A percentile compares a stretch with the other conserved stretches of the same genome.
These are phyloP conservation scores for Kwoniella sp. DNA, from an alignment of 768 basidiomycete genomes.

Conservation along the genomic window DNA sequence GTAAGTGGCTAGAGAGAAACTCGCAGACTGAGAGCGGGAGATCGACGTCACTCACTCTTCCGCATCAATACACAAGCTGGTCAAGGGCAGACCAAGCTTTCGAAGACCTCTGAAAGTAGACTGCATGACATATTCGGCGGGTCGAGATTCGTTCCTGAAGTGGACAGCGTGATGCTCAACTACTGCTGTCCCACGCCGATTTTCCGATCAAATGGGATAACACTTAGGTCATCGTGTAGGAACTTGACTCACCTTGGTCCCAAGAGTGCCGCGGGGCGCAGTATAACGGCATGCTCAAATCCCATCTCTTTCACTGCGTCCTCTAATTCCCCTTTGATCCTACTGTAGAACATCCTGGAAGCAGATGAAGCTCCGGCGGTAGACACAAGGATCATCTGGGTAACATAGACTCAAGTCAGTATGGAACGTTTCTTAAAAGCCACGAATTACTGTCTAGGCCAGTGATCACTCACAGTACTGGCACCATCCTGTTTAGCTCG, in stretches of 20 bases:
- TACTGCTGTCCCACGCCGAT: neutral
- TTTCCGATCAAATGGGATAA: no score
- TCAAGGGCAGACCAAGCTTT: conserved; percentile 35
- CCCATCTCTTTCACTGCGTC: conserved; percentile 43
- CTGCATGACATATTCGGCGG: conserved; percentile 29
- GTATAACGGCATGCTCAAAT: conserved; percentile 44
- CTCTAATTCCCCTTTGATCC: conserved; percentile 52
- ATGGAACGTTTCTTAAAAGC: no score
- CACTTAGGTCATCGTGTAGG: neutral
- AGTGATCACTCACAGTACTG: conserved; percentile 42
- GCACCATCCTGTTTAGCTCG: conserved; percentile 49
- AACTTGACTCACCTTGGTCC: conserved; percentile 35
- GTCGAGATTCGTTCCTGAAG: conserved; percentile 24
- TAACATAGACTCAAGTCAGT: neutral
- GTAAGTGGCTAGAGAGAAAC: neutral
- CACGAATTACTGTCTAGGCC: no score
- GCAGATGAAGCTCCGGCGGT: conserved; percentile 30
- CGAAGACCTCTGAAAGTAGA: conserved; percentile 35
- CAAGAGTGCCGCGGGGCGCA: conserved; percentile 48
- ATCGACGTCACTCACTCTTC: conserved; percentile 35
- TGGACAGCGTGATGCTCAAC: neutral
- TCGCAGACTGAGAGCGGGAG: neutral
- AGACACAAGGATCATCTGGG: conserved; percentile 51
- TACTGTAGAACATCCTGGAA: conserved; percentile 35
- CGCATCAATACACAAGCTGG: conserved; percentile 29